Evolutionary conservation across 2,329 filamentous ascomycete species (phyloP), one percentile per base, ranked within the genome.

Genomic region (Tolypocladium guangdongense): DNA sequence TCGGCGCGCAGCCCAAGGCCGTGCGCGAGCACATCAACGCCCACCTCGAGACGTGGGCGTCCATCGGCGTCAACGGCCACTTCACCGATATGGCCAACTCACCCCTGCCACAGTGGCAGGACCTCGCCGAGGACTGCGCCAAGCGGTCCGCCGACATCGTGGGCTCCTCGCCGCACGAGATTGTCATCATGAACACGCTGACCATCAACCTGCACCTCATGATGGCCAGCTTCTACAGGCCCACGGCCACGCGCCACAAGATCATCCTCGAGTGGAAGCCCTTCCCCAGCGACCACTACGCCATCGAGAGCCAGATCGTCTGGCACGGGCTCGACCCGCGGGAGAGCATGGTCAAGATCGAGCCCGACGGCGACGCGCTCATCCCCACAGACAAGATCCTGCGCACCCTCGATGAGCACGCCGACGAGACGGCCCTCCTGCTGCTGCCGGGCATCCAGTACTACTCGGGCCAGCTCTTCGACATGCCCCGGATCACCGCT

Each of bases 241-340:
- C 89, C 0, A 86, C 77, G 0, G 64, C 77, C 71, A 69, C 69
- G 60, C 68, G 75, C 39, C 86, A 86, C 71, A 93, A 92, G 72
- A 86, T 95, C 57, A 86, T 95, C 51, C 77, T 92, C n/a, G 90
- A 96, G 68, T 88, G 87, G 69, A 90, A 90, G 64, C 89, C 90
- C 0, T 96, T 96, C 60, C 91, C 90, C 0, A 91, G 87, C 67
- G 90, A 96, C 64, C 65, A 90, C 80, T 95, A 91, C 66, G 88
- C 88, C 4, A 82, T 93, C 33, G 84, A 91, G 67, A 91, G 87
- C 35, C 90, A 96, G 64, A 81, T 95, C 32, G 71, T 74, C 11
- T 83, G 83, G 71, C 87, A 92, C 65, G 82, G 81, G 37, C 74
- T 86, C 32, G 74, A 87, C 52, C 82, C 87, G 0, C 70, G 76